phyloP scores from a whole-genome alignment of 441 rosid genomes.

The Manihot esculenta region DNA sequence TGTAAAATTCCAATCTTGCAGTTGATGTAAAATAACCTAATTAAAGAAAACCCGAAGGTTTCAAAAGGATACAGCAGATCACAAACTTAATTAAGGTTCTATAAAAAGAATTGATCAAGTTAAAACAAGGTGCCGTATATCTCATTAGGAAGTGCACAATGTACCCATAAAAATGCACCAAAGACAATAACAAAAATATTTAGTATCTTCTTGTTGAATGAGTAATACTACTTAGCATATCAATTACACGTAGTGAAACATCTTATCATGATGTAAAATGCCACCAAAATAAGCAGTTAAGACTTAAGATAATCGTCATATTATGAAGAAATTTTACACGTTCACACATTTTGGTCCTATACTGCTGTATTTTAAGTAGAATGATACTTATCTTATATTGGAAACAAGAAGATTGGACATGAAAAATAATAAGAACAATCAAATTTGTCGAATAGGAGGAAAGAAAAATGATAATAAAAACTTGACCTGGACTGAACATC shows the following conservation, averaged over 20 bases:
- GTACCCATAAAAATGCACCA: neutral
- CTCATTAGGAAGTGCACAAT: neutral
- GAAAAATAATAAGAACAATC: neutral
- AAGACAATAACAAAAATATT: neutral
- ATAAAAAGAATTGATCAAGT: neutral
- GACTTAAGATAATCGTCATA: neutral
- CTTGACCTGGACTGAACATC: slow-evolving; percentile 84
- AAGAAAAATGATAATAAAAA: slow-evolving; percentile 1
- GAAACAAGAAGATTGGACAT: neutral
- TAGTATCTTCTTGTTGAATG: too few relatives aligned
- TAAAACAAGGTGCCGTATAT: too few relatives aligned
- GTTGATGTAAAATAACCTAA: neutral
- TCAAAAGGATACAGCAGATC: neutral
- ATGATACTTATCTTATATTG: neutral
- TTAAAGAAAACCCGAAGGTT: neutral
- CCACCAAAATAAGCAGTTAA: neutral
- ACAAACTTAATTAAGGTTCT: neutral
- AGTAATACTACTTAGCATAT: neutral
- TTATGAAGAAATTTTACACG: neutral
- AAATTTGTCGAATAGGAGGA: neutral
- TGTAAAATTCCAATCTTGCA: neutral
- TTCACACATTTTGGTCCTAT: neutral
- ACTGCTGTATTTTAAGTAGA: neutral
- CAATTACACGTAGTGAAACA: neutral
- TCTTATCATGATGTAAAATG: neutral